Conservation (phyloP, 129 eudicot genomes). For the Centrapalus pauciflorus region DNA sequence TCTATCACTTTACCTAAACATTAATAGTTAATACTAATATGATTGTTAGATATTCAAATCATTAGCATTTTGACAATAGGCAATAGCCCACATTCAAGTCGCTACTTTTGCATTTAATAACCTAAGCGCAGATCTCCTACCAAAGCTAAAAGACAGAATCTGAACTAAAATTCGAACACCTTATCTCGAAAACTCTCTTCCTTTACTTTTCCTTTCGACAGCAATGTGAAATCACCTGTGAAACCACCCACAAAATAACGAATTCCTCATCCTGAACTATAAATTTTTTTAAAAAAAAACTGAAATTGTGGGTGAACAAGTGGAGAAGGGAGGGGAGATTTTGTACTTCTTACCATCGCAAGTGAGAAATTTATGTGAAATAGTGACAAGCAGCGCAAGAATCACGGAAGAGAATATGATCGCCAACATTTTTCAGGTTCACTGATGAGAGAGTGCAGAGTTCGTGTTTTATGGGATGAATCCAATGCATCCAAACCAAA, state of each 20-base stretch:
- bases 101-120: neutral
- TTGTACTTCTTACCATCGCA: slow-evolving; percentile 52
- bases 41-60: neutral
- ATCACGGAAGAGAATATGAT: slow-evolving; percentile 26
- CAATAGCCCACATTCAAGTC: neutral
- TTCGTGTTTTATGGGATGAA: neutral
- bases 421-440: slow-evolving; percentile 25
- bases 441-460: neutral
- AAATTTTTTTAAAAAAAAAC: neutral
- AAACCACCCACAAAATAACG: slow-evolving; percentile 2
- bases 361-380: slow-evolving; percentile 46
- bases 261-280: neutral
- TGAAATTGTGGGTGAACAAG: neutral
- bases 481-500: neutral
- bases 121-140: slow-evolving; percentile 1
- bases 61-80: too few relatives aligned
- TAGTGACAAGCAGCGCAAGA: slow-evolving; percentile 11
- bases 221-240: slow-evolving; percentile 74
- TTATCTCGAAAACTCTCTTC: slow-evolving; percentile 70
- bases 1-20: neutral
- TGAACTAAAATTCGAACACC: slow-evolving; percentile 32
- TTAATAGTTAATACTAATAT: neutral
- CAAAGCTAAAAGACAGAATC: neutral
- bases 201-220: slow-evolving; percentile 56
- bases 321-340: neutral